phyloP scores from a whole-genome alignment of 345 rosid genomes.

The Gynandropsis gynandra region DNA sequence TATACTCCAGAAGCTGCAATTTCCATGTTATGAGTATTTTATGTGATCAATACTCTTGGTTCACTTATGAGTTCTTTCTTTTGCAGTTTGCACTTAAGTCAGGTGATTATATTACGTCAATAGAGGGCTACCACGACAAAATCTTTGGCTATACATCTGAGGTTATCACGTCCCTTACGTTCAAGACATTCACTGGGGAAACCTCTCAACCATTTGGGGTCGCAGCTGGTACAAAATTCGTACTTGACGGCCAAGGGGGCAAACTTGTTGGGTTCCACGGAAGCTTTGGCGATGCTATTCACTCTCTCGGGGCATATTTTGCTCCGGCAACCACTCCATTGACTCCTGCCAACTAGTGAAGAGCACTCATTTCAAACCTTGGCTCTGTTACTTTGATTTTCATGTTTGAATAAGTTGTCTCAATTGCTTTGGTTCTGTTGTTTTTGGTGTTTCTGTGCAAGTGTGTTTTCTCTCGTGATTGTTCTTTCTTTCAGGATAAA shows the following conservation, averaged over 20 bases:
- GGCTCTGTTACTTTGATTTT: no score
- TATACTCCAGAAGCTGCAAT: no score
- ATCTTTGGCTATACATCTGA: not conserved
- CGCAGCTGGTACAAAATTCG: not conserved
- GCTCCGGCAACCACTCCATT: constrained; percentile 10
- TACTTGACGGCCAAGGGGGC: constrained; percentile 12
- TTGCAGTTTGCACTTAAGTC: constrained; percentile 6
- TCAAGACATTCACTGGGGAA: constrained; percentile 15
- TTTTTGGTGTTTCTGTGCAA: no score
- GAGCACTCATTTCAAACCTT: not conserved
- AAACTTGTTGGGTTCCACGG: constrained; percentile 18
- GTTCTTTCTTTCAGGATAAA: no score
- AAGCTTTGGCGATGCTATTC: constrained; percentile 8
- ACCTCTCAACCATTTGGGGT: constrained; percentile 16
- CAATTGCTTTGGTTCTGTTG: no score
- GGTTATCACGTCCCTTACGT: constrained; percentile 2
- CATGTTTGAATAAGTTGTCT: no score
- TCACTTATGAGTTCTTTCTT: not conserved
- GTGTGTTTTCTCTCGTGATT: no score
- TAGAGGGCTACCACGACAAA: constrained; percentile 13
- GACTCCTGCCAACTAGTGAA: constrained; percentile 16
- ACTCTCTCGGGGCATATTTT: constrained; percentile 20
- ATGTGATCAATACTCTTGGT: not conserved
- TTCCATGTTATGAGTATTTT: no score
- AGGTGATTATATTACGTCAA: constrained; percentile 18